Percentiles rank a stretch among this genome's conserved stretches.
These are phyloP conservation scores for Xylaria sp. DNA, from an alignment of 2,329 filamentous ascomycete species.

Conservation along the genomic window DNA sequence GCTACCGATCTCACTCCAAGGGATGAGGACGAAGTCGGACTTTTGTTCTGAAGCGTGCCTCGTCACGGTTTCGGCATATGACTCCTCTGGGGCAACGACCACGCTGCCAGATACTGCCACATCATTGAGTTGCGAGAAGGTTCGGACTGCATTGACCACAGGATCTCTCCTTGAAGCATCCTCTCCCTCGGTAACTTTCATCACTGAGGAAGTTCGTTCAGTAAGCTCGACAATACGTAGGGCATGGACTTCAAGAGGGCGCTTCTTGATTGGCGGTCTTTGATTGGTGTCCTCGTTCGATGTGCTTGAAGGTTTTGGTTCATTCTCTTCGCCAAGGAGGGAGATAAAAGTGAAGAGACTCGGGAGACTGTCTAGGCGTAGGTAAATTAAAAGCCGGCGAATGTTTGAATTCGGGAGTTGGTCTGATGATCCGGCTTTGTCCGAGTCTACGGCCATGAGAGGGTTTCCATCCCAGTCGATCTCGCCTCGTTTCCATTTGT, in stretches of 20 bases:
- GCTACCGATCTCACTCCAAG: conserved; percentile 87
- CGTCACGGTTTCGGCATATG: conserved; percentile 81
- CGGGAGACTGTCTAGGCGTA: conserved; percentile 86
- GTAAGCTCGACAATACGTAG: conserved; percentile 88
- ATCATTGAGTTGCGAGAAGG: conserved; percentile 86
- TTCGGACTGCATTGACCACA: conserved; percentile 90
- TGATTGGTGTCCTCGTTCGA: conserved; percentile 44
- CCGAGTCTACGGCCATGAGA: conserved; percentile 55
- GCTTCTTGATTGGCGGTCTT: conserved; percentile 50
- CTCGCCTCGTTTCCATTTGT: conserved; percentile 67
- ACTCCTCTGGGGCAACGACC: conserved; percentile 79
- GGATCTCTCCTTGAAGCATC: conserved; percentile 80
- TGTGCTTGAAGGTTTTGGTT: conserved; percentile 39
- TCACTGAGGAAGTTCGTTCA: conserved; percentile 93
- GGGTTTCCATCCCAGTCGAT: conserved; percentile 86
- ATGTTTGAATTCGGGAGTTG: conserved; percentile 57
- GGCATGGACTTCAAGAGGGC: conserved; percentile 79
- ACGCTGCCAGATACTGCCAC: conserved; percentile 85
- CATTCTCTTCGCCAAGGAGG: conserved; percentile 70
- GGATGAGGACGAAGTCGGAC: conserved; percentile 82
- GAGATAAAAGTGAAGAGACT: conserved; percentile 85
- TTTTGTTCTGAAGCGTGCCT: conserved; percentile 75
- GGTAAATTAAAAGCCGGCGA: conserved; percentile 78
- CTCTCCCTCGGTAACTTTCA: conserved; percentile 87
- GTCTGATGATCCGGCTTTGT: conserved; percentile 49